Evolutionary conservation across 2,329 filamentous ascomycete species (phyloP).

Genomic region (Trichoderma guizhouense): DNA sequence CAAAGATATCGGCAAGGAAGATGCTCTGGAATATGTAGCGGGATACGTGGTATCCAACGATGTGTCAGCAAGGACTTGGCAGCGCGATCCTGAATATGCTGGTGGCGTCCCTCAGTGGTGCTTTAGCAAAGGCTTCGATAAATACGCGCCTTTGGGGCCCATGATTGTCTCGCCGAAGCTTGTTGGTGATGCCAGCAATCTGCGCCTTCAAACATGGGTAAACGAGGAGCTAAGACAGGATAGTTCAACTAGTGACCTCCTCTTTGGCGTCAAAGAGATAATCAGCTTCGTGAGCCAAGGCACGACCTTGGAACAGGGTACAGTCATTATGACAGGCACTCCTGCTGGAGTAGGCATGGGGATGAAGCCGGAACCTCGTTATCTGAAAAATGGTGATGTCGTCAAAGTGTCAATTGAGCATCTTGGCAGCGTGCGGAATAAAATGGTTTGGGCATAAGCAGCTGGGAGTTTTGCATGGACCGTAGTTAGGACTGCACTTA

Average conservation of each 20-base stretch:
- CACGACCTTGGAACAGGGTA: not conserved
- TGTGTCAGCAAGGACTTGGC: too few species aligned
- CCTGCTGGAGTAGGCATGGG: not conserved
- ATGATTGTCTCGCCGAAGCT: not conserved
- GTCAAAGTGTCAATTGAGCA: too few species aligned
- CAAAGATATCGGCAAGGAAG: too few species aligned
- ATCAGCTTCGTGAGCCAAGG: not conserved
- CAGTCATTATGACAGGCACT: conserved; percentile 1
- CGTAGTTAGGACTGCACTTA: too few species aligned
- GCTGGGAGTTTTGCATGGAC: too few species aligned
- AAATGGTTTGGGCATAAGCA: too few species aligned
- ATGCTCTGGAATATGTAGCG: too few species aligned
- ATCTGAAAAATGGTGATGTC: too few species aligned
- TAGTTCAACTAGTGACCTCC: not conserved
- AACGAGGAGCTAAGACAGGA: not conserved
- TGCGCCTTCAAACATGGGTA: not conserved
- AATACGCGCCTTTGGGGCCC: not conserved
- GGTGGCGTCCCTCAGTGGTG: not conserved
- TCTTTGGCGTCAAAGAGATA: not conserved
- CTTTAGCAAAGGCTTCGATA: conserved; percentile 2
- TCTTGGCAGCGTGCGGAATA: too few species aligned
- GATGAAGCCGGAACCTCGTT: not conserved
- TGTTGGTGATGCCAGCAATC: not conserved
- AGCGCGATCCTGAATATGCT: too few species aligned
- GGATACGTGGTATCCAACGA: too few species aligned